Evolutionary conservation across 495 filamentous ascomycete species (phyloP).

Genomic region (Corynascus novoguineensis): DNA sequence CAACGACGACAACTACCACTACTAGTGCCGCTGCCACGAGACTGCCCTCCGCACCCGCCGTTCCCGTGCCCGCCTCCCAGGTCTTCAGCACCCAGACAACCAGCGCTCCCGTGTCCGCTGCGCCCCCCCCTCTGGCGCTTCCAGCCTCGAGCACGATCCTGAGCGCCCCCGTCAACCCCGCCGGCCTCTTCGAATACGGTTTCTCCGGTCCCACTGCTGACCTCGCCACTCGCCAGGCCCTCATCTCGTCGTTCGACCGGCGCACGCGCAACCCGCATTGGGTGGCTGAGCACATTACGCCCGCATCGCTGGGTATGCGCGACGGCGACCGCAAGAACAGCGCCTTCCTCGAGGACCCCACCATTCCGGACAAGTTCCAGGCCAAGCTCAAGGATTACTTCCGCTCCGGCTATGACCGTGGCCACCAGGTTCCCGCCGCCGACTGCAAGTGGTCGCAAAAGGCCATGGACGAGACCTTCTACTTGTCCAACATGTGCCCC

Average conservation of each 20-base stretch:
- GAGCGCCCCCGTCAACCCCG: constrained; percentile 64
- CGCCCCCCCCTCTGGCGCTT: constrained; percentile 11
- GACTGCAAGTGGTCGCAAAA: constrained; percentile 92
- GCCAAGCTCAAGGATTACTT: constrained; percentile 88
- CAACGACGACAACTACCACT: constrained; percentile 39
- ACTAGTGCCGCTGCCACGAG: constrained; percentile 39
- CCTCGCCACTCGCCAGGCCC: constrained; percentile 63
- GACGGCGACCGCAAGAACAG: constrained; percentile 81
- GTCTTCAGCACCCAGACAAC: constrained; percentile 30
- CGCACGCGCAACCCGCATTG: constrained; percentile 87
- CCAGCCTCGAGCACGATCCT: constrained; percentile 28
- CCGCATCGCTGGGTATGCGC: constrained; percentile 66
- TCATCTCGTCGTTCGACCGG: constrained; percentile 85
- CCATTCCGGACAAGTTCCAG: constrained; percentile 79
- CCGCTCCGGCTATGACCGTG: constrained; percentile 93
- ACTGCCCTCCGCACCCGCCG: constrained; percentile 41
- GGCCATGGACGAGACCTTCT: constrained; percentile 93
- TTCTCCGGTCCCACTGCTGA: constrained; percentile 90
- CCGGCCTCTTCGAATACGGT: constrained; percentile 91
- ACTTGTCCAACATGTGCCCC: constrained; percentile 91
- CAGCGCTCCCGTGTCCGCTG: no score
- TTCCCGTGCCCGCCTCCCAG: constrained; percentile 42
- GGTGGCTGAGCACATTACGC: constrained; percentile 97
- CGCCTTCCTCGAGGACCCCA: constrained; percentile 72
- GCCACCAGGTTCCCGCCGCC: constrained; percentile 93